Evolutionary conservation across 2,329 filamentous ascomycete genomes (phyloP).

Genomic region (Rutstroemia sp.): DNA sequence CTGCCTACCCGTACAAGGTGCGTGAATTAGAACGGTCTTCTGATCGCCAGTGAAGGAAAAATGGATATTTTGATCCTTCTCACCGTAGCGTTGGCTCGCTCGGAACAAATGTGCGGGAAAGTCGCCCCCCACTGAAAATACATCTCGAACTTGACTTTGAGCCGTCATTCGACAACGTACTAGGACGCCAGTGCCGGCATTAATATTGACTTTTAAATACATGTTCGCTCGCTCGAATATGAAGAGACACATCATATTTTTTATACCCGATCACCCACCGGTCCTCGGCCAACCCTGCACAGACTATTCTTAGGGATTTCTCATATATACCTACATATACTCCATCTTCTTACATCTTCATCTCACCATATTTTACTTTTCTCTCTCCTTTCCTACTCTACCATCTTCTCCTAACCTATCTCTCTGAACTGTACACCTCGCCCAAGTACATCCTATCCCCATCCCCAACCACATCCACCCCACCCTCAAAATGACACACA

Average conservation of each 20-base stretch:
- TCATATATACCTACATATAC: neutral
- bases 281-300: neutral
- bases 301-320: neutral
- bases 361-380: neutral
- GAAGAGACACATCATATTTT: neutral
- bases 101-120: neutral
- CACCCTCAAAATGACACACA: slow-evolving; percentile 9
- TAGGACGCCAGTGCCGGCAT: neutral
- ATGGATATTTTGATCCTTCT: no score
- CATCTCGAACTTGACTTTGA: neutral
- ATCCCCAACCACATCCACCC: neutral
- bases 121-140: neutral
- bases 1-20: no score
- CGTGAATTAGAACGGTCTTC: no score
- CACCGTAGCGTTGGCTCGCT: neutral
- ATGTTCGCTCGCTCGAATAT: neutral
- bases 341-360: neutral
- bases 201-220: neutral
- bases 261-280: neutral
- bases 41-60: no score
- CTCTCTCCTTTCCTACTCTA: neutral
- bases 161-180: neutral
- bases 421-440: no score
- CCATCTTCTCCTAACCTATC: no score
- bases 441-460: no score